Evolutionary conservation across 2,329 filamentous ascomycete genomes (phyloP), one percentile per base, ranked within the genome.

Genomic region (Tolypocladium tundrense): DNA sequence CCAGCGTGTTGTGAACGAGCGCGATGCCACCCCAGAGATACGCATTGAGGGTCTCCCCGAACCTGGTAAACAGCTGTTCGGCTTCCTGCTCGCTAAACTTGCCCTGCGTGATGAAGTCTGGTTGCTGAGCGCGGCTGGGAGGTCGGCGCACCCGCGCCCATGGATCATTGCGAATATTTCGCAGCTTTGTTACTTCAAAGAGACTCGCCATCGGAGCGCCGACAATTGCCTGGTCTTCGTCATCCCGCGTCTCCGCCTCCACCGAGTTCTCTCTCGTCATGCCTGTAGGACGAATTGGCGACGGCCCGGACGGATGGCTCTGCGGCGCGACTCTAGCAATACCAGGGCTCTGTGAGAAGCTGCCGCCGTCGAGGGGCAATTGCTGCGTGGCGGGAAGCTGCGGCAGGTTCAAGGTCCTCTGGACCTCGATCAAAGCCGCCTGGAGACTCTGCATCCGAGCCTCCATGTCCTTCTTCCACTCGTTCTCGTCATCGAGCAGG

Each of bases 401-500:
- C 11, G 63, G 58, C 40, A 65, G 45, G 43, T 60, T 62, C 50
- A 70, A 51, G 1, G 62, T 55, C 8, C 60, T 60, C 40, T 68
- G 66, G 4, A 70, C 59, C 27, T 70, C 64, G 6, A 62, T 58
- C 54, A 70, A 35, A 40, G 68, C 66, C 13, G 65, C 57, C 41
- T 66, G 67, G 2, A 70, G 61, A 5, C 57, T 59, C 37, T 64
- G 61, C 27, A 69, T 62, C 58, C 69, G 64, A 24, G 57, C 57
- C 53, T 70, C 68, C 59, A 70, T 69, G 48, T 61, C 61, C 39
- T 57, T 62, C 59, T 68, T 69, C 70, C 70, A 80, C 74, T 76
- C 70, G 61, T 77, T 74, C 68, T 81, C 79, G 55, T 79, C 78
- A 53, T 82, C 78, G 24, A 82, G 72, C 50, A 82, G 76, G 57